Conservation (phyloP, 768 basidiomycete genomes). For the Mycena kentingensis region DNA sequence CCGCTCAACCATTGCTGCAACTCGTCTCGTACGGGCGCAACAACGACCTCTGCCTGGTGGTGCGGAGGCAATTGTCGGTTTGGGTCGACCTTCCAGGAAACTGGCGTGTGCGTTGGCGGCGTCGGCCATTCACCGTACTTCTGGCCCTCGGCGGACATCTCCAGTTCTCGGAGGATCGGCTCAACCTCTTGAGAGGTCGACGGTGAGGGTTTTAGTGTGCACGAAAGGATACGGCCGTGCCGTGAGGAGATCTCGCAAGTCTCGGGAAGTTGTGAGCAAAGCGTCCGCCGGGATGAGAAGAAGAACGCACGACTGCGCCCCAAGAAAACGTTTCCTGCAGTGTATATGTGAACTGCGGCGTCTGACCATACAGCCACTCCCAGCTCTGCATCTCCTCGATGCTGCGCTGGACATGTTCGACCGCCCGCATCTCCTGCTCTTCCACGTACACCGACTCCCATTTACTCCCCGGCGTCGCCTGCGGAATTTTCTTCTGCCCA, state of each 20-base stretch:
- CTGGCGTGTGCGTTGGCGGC: too few relatives aligned
- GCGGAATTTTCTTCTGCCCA: too few relatives aligned
- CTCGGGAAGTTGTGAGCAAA: neutral
- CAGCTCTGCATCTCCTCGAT: conserved; percentile 53
- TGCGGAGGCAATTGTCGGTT: too few relatives aligned
- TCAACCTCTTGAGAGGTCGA: too few relatives aligned
- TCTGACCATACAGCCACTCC: conserved; percentile 93
- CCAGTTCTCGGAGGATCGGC: too few relatives aligned
- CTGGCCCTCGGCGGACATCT: too few relatives aligned
- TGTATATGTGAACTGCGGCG: conserved; percentile 85
- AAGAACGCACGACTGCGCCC: conserved; percentile 48
- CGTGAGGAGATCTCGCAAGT: conserved; percentile 8
- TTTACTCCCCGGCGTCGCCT: too few relatives aligned
- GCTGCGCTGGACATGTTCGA: neutral
- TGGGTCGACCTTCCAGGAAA: too few relatives aligned
- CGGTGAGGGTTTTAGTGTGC: conserved; percentile 6
- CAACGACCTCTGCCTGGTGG: too few relatives aligned
- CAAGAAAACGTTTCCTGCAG: conserved; percentile 47
- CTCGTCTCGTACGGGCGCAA: too few relatives aligned
- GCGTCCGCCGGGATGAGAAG: neutral
- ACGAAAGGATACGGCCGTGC: conserved; percentile 17
- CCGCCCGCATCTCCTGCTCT: neutral
- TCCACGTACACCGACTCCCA: neutral
- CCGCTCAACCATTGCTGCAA: too few relatives aligned
- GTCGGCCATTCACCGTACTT: too few relatives aligned